Evolutionary conservation across 176 grass and related monocot species (phyloP), one percentile per base, ranked within the genome.

Genomic region (Bolboschoenus planiculmis): DNA sequence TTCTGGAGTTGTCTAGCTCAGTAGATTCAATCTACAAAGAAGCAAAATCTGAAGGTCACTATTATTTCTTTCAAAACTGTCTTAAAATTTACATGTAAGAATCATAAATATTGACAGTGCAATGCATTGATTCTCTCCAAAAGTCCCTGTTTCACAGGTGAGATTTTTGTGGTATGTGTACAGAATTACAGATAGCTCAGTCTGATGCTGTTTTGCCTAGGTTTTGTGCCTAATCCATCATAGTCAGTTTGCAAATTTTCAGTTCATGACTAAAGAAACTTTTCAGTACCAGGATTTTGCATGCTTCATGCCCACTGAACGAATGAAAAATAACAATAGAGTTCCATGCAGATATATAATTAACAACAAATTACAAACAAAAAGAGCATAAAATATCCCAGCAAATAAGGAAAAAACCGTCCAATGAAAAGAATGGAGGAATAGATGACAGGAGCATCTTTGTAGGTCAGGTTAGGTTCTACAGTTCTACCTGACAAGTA

Each of bases 11-110:
- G 44, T 34, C 46, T 4, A 33, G 44, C 3, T 53, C 26, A 11
- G 24, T 77, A 77, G 46, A 51, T 50, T 44, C 46, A 50, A 77
- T 53, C 72, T 77, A 77, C 46, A 77, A 51, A 44, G 23, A 34
- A 20, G 18, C 65, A 51, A 53, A 77, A 77, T 34, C 26, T 20
- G 26, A 33, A 77, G 72, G 72, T 77, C 15, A 72, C 20, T 70
- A 74, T 53, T 33, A 53, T 20, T 77, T 20, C 15, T 30, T 27
- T 34, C 6, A 48, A 75, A 50, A 48, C 3, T 72, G 40, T 2
- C 37, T 26, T 14, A 7, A 46, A 9, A 42, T 40, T 44, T 26
- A 72, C 37, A 72, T 26, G n/a, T 46, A 72, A 46, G 39, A 44
- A 39, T 42, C 39, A 46, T 46, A 72, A 26, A 46, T 24, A 72